These are phyloP conservation scores for Nemania bipapillata DNA, from an alignment of 2,329 filamentous ascomycete species.

Conservation along the genomic window DNA sequence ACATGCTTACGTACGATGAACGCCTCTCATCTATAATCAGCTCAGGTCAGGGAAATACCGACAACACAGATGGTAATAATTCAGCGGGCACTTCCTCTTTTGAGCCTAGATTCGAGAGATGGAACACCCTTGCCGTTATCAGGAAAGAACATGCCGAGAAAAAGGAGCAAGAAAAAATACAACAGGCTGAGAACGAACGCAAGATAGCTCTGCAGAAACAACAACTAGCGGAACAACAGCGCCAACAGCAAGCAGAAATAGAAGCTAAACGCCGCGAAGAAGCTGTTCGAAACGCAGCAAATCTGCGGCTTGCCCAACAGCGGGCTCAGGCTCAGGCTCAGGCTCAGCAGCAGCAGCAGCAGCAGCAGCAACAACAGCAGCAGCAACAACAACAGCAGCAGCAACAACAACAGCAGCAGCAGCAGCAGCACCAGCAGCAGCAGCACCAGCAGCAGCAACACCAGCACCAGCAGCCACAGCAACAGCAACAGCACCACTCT, in stretches of 20 bases:
- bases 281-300: constrained; percentile 31
- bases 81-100: constrained; percentile 78
- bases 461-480: constrained; percentile 12
- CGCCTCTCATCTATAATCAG: constrained; percentile 72
- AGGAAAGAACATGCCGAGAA: constrained; percentile 80
- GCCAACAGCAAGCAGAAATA: constrained; percentile 47
- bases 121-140: constrained; percentile 90
- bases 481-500: constrained; percentile 12
- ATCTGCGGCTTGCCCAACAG: constrained; percentile 28
- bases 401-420: constrained; percentile 59
- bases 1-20: constrained; percentile 93
- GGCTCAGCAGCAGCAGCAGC: constrained; percentile 51
- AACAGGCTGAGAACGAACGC: constrained; percentile 69
- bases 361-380: constrained; percentile 23
- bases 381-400: constrained; percentile 22
- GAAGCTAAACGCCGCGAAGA: constrained; percentile 42
- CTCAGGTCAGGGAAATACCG: constrained; percentile 66
- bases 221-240: constrained; percentile 56
- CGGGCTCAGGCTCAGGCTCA: constrained; percentile 22
- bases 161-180: constrained; percentile 78
- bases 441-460: constrained; percentile 19
- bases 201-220: constrained; percentile 60
- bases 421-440: constrained; percentile 48
- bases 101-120: constrained; percentile 86
- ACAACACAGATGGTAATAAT: constrained; percentile 76